phyloP scores from a whole-genome alignment of 1,284 basidiomycete genomes.

The Fomes fomentarius region DNA sequence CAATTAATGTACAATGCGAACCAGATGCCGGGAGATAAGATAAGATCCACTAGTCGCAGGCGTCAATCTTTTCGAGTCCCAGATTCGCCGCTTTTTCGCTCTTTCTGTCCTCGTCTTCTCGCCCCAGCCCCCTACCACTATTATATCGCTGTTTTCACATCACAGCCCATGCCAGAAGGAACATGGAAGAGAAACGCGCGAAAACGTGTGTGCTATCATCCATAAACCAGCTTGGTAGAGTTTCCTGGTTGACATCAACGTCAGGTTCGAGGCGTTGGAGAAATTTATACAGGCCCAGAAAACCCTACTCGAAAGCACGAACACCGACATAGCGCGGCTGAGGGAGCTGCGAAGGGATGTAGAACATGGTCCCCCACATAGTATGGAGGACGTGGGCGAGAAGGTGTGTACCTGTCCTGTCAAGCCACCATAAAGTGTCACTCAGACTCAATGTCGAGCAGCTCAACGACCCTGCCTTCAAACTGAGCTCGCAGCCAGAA shows the following conservation, averaged over 20 bases:
- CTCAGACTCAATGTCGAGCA: conserved; percentile 12
- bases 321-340: conserved; percentile 61
- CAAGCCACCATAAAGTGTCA: not conserved
- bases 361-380: conserved; percentile 34
- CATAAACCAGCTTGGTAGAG: not conserved
- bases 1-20: too few relatives aligned
- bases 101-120: not conserved
- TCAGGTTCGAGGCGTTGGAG: conserved; percentile 69
- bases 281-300: conserved; percentile 64
- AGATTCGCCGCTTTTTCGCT: too few relatives aligned
- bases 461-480: conserved; percentile 34
- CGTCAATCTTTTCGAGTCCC: too few relatives aligned
- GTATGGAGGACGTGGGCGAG: conserved; percentile 33
- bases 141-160: not conserved
- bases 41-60: too few relatives aligned
- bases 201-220: conserved; percentile 48
- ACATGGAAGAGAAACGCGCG: conserved; percentile 60
- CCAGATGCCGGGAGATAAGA: too few relatives aligned
- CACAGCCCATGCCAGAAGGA: conserved; percentile 31
- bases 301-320: conserved; percentile 56
- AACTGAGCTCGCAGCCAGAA: conserved; percentile 46
- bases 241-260: not conserved
- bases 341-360: conserved; percentile 44
- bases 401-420: conserved; percentile 35
- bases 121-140: not conserved